A percentile compares a stretch with the other conserved stretches of the same genome.
Evolutionary conservation across 208 protist genomes (phyloP).

Genomic region (Trypanosoma scelopori): DNA sequence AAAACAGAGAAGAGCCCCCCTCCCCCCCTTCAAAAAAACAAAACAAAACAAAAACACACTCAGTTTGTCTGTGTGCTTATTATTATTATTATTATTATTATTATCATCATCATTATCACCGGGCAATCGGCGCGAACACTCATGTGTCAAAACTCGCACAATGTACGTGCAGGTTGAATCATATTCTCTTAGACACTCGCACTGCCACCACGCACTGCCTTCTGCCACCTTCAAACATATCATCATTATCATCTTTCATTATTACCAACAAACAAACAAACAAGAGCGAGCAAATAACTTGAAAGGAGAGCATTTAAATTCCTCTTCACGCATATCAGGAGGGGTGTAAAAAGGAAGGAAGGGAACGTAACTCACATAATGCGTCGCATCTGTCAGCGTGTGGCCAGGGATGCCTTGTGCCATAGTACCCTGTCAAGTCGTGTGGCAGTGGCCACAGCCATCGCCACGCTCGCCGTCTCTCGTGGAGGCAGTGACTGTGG

Average conservation of each 20-base stretch:
- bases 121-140: too few species aligned
- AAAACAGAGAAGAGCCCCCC: too few species aligned
- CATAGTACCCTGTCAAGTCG: slow-evolving; percentile 12
- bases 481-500: neutral
- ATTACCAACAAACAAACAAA: neutral
- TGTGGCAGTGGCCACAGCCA: slow-evolving; percentile 6
- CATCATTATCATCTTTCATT: too few species aligned
- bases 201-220: too few species aligned
- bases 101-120: too few species aligned
- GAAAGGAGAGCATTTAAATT: neutral
- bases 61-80: neutral
- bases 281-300: slow-evolving; percentile 8
- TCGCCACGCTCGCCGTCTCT: slow-evolving; percentile 27
- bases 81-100: too few species aligned
- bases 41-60: slow-evolving; percentile 3
- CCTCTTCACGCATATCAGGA: neutral
- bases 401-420: slow-evolving; percentile 15
- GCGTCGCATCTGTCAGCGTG: slow-evolving; percentile 44
- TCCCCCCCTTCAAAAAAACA: slow-evolving; percentile 2
- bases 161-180: too few species aligned
- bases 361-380: slow-evolving; percentile 28
- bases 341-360: slow-evolving; percentile 3
- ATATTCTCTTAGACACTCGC: too few species aligned
- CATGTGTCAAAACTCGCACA: too few species aligned
- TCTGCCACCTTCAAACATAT: too few species aligned